Percentiles rank a stretch among this genome's conserved stretches.
phyloP scores from a whole-genome alignment of 331 rosid species.

The Acacia pycnantha region DNA sequence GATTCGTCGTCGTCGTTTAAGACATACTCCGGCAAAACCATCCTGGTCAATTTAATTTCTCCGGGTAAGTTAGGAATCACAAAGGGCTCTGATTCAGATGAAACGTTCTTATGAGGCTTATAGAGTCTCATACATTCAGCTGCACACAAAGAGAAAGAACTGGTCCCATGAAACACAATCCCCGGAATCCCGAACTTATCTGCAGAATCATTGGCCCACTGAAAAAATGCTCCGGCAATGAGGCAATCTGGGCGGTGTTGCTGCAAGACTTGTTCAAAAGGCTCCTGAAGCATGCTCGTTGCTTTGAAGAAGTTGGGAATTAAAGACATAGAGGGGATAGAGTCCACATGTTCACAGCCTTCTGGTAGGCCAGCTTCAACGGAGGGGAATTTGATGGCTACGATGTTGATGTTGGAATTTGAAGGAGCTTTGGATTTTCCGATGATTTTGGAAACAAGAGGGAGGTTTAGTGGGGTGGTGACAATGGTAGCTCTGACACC shows the following conservation, averaged over 20 bases:
- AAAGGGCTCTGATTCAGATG: slow-evolving; percentile 45
- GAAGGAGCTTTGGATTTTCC: slow-evolving; percentile 19
- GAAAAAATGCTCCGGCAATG: slow-evolving; percentile 49
- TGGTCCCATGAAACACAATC: slow-evolving; percentile 44
- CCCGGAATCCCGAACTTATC: slow-evolving; percentile 37
- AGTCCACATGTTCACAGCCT: slow-evolving; percentile 33
- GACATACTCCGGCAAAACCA: slow-evolving; percentile 35
- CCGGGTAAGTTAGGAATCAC: slow-evolving; percentile 43
- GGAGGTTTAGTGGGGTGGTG: slow-evolving; percentile 14
- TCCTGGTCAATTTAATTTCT: slow-evolving; percentile 34
- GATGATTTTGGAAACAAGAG: slow-evolving; percentile 35
- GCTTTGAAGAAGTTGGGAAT: slow-evolving; percentile 1
- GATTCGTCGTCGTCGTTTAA: slow-evolving; percentile 1
- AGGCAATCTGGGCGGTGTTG: slow-evolving; percentile 36
- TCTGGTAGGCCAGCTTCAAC: slow-evolving; percentile 42
- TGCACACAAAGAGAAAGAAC: slow-evolving; percentile 45
- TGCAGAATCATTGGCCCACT: slow-evolving; percentile 55
- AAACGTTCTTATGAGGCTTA: slow-evolving; percentile 38
- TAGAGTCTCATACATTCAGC: slow-evolving; percentile 4
- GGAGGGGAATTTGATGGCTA: slow-evolving; percentile 35
- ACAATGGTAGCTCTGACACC: slow-evolving; percentile 21
- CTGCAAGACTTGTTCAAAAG: slow-evolving; percentile 8
- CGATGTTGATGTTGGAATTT: slow-evolving; percentile 22
- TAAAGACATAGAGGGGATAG: slow-evolving; percentile 2
- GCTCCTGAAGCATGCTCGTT: slow-evolving; percentile 15